These are phyloP conservation scores for Rubia balearica DNA, from an alignment of 305 asterid genomes.

Conservation along the genomic window DNA sequence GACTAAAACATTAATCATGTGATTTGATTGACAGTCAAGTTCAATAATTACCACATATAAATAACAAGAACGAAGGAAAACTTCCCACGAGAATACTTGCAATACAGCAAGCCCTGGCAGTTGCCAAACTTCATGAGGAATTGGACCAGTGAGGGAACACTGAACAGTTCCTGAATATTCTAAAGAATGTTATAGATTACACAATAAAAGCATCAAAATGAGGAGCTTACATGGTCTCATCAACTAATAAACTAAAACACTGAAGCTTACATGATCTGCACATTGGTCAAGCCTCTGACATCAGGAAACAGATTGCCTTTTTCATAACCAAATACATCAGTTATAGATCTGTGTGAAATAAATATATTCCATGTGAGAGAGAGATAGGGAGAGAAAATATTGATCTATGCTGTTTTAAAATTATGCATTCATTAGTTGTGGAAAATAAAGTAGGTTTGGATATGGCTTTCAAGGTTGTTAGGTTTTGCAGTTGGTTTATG, in stretches of 20 bases:
- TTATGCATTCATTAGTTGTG: no score
- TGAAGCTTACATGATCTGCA: constrained; percentile 15
- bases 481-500: background rate
- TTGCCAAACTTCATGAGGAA: constrained; percentile 10
- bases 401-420: background rate
- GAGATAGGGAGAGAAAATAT: background rate
- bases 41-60: no score
- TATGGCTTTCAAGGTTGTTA: background rate
- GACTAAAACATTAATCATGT: no score
- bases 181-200: background rate
- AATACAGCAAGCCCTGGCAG: constrained; percentile 2
- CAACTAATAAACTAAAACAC: background rate
- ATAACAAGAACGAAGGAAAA: no score
- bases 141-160: no score
- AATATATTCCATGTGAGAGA: background rate
- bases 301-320: constrained; percentile 9
- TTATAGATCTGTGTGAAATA: constrained; percentile 13
- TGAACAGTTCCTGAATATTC: constrained; percentile 23
- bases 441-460: background rate
- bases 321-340: constrained; percentile 1
- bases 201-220: background rate
- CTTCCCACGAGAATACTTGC: constrained; percentile 8
- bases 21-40: no score
- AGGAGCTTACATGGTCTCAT: background rate
- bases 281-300: background rate